These are phyloP conservation scores for Naganishia liquefaciens DNA, from an alignment of 1,284 basidiomycete genomes.

Conservation along the genomic window DNA sequence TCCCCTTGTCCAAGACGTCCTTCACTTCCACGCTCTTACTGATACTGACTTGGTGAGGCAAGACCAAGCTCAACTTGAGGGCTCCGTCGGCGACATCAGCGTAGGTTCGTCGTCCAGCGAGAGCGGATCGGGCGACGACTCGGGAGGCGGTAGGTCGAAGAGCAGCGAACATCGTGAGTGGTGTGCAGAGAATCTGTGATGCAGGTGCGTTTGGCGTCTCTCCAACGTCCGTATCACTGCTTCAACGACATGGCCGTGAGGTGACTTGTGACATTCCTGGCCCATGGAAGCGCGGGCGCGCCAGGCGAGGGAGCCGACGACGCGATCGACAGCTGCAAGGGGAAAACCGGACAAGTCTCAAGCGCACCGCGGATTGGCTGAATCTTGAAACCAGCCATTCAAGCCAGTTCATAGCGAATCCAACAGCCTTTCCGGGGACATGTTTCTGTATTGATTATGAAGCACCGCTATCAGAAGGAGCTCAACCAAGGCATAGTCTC, in stretches of 20 bases:
- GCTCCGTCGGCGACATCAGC: constrained; percentile 67
- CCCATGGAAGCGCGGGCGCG: constrained; percentile 25
- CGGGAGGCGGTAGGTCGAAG: constrained; percentile 49
- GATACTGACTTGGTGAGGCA: constrained; percentile 83
- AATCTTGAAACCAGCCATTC: not conserved
- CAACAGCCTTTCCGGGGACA: not conserved
- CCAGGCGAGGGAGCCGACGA: constrained; percentile 20
- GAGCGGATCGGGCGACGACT: constrained; percentile 40
- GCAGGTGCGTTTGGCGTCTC: not conserved
- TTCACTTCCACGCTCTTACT: not conserved
- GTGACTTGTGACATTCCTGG: constrained; percentile 10
- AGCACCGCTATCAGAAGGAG: too few species aligned
- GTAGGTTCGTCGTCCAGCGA: constrained; percentile 71
- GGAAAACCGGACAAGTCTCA: constrained; percentile 18
- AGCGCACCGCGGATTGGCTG: constrained; percentile 12
- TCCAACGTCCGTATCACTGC: constrained; percentile 7
- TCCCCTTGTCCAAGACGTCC: not conserved
- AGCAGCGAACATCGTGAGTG: constrained; percentile 40
- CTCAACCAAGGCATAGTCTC: not conserved
- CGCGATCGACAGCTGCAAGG: constrained; percentile 15
- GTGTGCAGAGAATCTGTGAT: constrained; percentile 6
- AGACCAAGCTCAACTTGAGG: constrained; percentile 79
- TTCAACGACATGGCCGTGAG: constrained; percentile 13
- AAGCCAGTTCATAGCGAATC: not conserved
- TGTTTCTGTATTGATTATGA: too few species aligned